These are phyloP conservation scores for Isoetes engelmannii DNA, from an alignment of 83 land plant species.

Conservation along the genomic window DNA sequence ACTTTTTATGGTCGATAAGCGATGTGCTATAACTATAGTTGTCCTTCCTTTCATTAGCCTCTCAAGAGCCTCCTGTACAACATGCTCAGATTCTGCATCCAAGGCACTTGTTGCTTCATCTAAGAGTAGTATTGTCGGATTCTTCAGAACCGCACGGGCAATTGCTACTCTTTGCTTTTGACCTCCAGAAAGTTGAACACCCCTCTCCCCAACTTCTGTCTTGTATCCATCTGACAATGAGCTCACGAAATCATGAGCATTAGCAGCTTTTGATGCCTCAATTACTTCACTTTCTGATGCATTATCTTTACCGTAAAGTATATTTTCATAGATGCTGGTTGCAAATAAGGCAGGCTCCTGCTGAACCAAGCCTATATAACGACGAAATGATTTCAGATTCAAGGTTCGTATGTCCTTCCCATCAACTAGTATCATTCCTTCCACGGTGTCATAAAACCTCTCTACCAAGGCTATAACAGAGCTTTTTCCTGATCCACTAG, in stretches of 20 bases:
- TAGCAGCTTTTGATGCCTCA: slow-evolving; percentile 64
- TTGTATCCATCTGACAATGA: too few species aligned
- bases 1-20: too few species aligned
- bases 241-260: slow-evolving; percentile 50
- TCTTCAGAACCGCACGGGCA: too few species aligned
- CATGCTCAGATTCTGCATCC: too few species aligned
- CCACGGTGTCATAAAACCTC: slow-evolving; percentile 62
- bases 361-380: slow-evolving; percentile 63
- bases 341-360: slow-evolving; percentile 78
- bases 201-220: too few species aligned
- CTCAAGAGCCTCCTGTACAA: too few species aligned
- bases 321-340: slow-evolving; percentile 63
- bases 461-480: slow-evolving; percentile 62
- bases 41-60: too few species aligned
- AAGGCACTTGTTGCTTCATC: too few species aligned
- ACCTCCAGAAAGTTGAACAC: too few species aligned
- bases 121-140: too few species aligned
- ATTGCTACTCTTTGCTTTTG: too few species aligned
- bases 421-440: slow-evolving; percentile 65
- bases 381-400: slow-evolving; percentile 55
- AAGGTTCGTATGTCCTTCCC: slow-evolving; percentile 60
- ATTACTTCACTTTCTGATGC: slow-evolving; percentile 63
- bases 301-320: slow-evolving; percentile 61
- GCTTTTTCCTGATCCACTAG: slow-evolving; percentile 78
- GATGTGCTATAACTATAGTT: too few species aligned